Base-by-base conservation (phyloP, 1,139 yeast genomes). In the Yueomyces sp. region DNA sequence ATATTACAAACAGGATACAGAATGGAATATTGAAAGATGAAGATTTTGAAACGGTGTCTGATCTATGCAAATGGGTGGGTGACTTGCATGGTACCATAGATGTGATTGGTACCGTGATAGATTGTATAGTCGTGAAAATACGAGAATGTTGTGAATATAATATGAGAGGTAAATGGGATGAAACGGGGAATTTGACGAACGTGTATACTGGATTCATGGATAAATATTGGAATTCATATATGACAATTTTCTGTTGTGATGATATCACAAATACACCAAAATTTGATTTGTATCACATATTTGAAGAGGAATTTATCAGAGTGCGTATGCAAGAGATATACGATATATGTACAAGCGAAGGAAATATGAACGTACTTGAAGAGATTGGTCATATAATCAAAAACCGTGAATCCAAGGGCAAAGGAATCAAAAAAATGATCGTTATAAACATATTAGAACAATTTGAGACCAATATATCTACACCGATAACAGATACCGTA, bases 401-500 rank as follows among this genome's bases (percentile, higher is more conserved):
- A 19, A 19, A 19, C 19, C 19, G 19, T 19, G 19, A 19, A 19
- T 19, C 19, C 19, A 19, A 19, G 19, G 19, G 19, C 19, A 19
- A 19, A 19, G 19, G 19, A 19, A 19, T 19, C 19, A 19, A 19
- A 19, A 19, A 19, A 19, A 19, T 19, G 19, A 19, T 46, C 39
- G 61, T 53, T 38, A 51, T 54, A 74, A 78, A 65, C 1, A 86
- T 85, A 52, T 73, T 75, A 7, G 52, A 57, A 0, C 59, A 66
- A 2, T 78, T 89, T 46, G 63, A 71, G 26, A 57, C 56, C 31
- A 63, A 73, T 38, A 62, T 87, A 8, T 65, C 89, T 25, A 93
- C 86, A 54, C 84, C 95, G 1, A 95, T 96, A 8, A 75, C 83
- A 0, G 79, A 83, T 50, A 91, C 97, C 0, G 70, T 74, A 2